phyloP scores from a whole-genome alignment of 2,329 filamentous ascomycete genomes.

The Xylariales sp. region DNA sequence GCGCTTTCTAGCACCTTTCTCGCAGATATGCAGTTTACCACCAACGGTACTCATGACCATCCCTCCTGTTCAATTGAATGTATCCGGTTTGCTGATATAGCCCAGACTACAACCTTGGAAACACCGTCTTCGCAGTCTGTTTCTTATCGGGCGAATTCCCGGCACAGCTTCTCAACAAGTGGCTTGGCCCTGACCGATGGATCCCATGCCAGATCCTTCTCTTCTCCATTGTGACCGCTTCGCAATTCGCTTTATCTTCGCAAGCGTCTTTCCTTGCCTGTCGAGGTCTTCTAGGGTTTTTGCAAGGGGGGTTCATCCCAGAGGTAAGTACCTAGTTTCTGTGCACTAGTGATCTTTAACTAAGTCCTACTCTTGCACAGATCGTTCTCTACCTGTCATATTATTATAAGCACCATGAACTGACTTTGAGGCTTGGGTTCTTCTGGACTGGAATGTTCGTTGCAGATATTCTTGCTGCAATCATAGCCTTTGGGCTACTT shows the following conservation, averaged over 20 bases:
- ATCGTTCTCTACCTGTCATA: conserved; percentile 28
- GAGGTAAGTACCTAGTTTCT: conserved; percentile 11
- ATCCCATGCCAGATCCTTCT: conserved; percentile 24
- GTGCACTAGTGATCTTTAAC: not conserved
- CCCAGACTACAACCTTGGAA: conserved; percentile 44
- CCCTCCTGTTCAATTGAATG: not conserved
- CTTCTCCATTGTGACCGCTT: conserved; percentile 23
- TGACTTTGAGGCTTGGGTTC: conserved; percentile 32
- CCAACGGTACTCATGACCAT: conserved; percentile 31
- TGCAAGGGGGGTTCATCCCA: conserved; percentile 28
- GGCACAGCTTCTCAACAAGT: conserved; percentile 55
- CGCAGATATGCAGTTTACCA: conserved; percentile 35
- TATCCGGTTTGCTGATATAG: not conserved
- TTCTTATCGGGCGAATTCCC: conserved; percentile 56
- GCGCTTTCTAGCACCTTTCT: conserved; percentile 46
- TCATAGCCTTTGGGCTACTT: conserved; percentile 32
- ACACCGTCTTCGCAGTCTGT: conserved; percentile 46
- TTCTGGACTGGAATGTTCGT: conserved; percentile 32
- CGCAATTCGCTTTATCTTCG: conserved; percentile 21
- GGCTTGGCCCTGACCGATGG: conserved; percentile 28
- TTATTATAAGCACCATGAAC: conserved; percentile 29
- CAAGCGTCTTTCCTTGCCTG: conserved; percentile 20
- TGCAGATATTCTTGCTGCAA: conserved; percentile 27
- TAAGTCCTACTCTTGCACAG: conserved; percentile 11
- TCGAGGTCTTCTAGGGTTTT: conserved; percentile 21